Conservation (phyloP, 306 rosid species). For the Abrus precatorius region DNA sequence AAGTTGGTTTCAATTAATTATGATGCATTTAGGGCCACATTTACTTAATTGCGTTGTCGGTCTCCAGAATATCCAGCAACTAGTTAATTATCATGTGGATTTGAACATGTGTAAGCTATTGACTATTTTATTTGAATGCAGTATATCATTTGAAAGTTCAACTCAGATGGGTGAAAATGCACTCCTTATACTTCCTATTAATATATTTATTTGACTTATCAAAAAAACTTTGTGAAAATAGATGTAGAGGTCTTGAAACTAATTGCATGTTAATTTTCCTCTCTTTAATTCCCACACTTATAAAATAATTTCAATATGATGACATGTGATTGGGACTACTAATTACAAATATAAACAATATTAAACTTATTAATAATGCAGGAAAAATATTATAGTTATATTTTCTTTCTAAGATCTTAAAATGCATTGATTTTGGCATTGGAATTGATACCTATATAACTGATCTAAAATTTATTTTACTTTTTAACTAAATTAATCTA, state of each 20-base stretch:
- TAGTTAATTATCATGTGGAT: constrained; percentile 14
- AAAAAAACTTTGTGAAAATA: no score
- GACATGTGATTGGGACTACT: neutral
- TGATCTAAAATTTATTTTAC: no score
- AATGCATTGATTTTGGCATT: no score
- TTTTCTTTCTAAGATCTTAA: no score
- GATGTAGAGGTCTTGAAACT: neutral
- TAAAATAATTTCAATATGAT: neutral
- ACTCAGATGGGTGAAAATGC: neutral
- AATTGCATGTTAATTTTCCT: neutral
- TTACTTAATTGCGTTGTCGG: constrained; percentile 48
- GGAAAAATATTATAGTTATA: neutral
- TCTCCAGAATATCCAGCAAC: constrained; percentile 41
- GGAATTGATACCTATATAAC: no score
- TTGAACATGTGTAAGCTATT: neutral
- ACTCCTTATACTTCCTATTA: no score
- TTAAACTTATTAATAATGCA: neutral
- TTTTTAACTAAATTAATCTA: neutral
- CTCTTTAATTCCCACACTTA: neutral
- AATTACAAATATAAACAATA: neutral
- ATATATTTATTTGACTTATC: no score
- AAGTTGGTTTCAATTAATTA: constrained; percentile 53
- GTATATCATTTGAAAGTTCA: neutral
- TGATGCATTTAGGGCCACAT: constrained; percentile 47
- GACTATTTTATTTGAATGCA: neutral